Conservation (phyloP, 2,329 filamentous ascomycete species). For the Alternaria sp. region DNA sequence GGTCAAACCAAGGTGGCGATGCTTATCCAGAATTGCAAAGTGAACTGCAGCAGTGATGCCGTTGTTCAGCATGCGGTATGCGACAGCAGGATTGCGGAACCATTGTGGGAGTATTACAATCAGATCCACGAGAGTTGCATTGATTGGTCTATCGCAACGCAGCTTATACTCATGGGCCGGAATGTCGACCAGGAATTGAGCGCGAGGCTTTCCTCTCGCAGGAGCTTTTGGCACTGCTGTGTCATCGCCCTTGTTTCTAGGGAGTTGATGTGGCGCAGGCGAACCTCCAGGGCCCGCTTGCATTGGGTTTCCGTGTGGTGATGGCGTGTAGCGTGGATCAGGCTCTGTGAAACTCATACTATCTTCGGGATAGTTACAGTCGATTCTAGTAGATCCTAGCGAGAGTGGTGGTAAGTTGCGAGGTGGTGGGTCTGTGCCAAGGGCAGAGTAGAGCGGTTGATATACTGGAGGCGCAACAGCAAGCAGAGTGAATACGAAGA, state of each 20-base stretch:
- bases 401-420: background rate
- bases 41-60: constrained; percentile 19
- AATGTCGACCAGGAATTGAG: constrained; percentile 5
- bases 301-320: background rate
- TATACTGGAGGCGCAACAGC: background rate
- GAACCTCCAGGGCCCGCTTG: background rate
- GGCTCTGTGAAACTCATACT: background rate
- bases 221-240: background rate
- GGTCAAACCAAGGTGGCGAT: constrained; percentile 11
- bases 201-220: background rate
- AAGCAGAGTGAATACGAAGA: background rate
- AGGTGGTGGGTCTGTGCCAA: background rate
- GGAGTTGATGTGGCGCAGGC: background rate
- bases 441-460: background rate
- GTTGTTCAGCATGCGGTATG: constrained; percentile 23
- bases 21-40: constrained; percentile 20
- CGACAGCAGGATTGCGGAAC: constrained; percentile 19
- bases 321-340: background rate
- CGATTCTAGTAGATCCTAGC: background rate
- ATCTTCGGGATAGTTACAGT: background rate
- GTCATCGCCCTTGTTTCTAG: background rate
- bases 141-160: constrained; percentile 4
- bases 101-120: constrained; percentile 24
- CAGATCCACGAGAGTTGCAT: constrained; percentile 26
- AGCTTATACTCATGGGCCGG: constrained; percentile 18